phyloP scores from a whole-genome alignment of 768 basidiomycete species.

The Arthromyces matolae region DNA sequence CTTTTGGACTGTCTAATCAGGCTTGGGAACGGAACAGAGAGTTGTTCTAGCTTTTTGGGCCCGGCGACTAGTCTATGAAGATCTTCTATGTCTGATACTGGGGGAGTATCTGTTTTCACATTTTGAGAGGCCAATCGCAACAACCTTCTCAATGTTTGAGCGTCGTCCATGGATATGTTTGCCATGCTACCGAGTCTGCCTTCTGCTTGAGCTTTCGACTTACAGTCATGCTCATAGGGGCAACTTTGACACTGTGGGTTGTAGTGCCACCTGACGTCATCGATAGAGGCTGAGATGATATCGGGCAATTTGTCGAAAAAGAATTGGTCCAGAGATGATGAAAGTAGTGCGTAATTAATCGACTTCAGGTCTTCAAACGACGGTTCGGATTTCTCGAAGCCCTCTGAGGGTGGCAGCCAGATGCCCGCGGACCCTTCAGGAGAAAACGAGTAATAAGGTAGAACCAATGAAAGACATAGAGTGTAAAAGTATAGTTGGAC shows the following conservation, averaged over 20 bases:
- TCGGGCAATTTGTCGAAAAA: conserved; percentile 42
- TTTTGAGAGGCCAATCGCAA: conserved; percentile 25
- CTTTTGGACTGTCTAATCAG: conserved; percentile 37
- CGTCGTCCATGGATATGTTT: conserved; percentile 46
- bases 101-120: background rate
- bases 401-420: conserved; percentile 43
- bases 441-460: conserved; percentile 31
- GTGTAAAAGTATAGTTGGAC: conserved; percentile 52
- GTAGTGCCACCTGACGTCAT: conserved; percentile 43
- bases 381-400: conserved; percentile 28
- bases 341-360: conserved; percentile 35
- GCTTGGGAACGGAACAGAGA: conserved; percentile 32
- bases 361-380: conserved; percentile 35
- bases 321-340: conserved; percentile 38
- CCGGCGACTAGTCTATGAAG: conserved; percentile 34
- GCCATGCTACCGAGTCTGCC: conserved; percentile 42
- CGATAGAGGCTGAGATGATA: conserved; percentile 30
- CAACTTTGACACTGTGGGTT: conserved; percentile 47
- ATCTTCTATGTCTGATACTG: conserved; percentile 46
- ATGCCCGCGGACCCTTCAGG: conserved; percentile 36
- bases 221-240: conserved; percentile 36
- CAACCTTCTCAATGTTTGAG: conserved; percentile 34
- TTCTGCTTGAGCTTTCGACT: conserved; percentile 28
- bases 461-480: conserved; percentile 38
- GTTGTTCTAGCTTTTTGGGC: conserved; percentile 21